Evolutionary conservation across 2,329 filamentous ascomycete genomes (phyloP), one percentile per base, ranked within the genome.

Genomic region (Fusarium chlamydosporum): DNA sequence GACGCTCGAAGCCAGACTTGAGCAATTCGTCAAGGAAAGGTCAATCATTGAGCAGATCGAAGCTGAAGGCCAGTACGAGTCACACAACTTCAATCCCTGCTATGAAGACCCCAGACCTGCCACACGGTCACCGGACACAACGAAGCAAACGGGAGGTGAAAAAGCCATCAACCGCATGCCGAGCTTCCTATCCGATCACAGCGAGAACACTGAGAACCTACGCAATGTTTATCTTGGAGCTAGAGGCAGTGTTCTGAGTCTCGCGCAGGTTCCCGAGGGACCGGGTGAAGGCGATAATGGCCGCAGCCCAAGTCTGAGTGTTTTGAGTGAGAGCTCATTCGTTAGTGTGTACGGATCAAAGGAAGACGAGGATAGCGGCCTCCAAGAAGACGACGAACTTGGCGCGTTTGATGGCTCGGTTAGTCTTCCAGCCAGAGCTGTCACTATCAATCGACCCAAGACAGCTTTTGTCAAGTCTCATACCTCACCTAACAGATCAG

Each of bases 291-390:
- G 52, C 23, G 71, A 74, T 34, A 65, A 63, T 18, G 65, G 62
- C 42, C 70, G 60, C 29, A 91, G 88, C 68, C 89, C 89, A 5
- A 85, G 84, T 34, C 77, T 91, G 50, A 91, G 89, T 67, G 81
- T 91, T 13, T 77, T 91, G 65, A 91, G 89, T 68, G 88, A 91
- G 75, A 91, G 88, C 74, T 91, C 89, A 0, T 91, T 91, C 70
- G 70, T 86, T 23, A 91, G 89, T 69, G 81, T 91, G 0, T 91
- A 91, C 56, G 89, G 88, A 4, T 77, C 81, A 26, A 83, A 82
- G 64, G 71, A 65, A 9, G 55, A 70, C 3, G 74, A 76, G 11
- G 72, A 69, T 29, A 70, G 70, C 12, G 69, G 71, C 6, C 61
- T 73, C 4, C 59, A 60, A 18, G 67, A 75, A 5, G 63, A 76